Evolutionary conservation across 2,329 filamentous ascomycete species (phyloP), one percentile per base, ranked within the genome.

Genomic region (Aspergillus vadensis): DNA sequence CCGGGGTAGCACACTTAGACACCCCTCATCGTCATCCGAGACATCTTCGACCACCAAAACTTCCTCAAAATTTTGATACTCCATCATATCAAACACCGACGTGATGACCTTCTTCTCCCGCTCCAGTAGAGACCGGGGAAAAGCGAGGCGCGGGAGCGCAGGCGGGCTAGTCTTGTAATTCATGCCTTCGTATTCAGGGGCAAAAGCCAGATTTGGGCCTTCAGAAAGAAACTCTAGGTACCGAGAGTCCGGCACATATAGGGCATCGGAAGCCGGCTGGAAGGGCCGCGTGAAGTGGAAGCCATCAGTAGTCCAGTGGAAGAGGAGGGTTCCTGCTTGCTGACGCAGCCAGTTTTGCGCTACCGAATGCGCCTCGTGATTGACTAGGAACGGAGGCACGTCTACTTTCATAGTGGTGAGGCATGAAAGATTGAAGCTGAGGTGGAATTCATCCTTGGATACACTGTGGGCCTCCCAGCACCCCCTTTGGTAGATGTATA

Each of bases 1-100:
- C 9, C 17, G 2, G n/a, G 39, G 9, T 21, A 43, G 8, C 41
- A 21, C 9, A 76, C 30, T 77, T 71, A 66, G 80, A 80, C 0
- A 10, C 2, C 15, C 43, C 12, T 47, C 21, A 10, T 25, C 43
- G 5, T 23, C 19, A 5, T 14, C 19, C 5, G 39, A n/a, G 12
- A 47, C 10, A 5, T 14, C 44, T 15, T 48, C 44, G 0, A 48
- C 44, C 10, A 48, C 12, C 19, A 27, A 27, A 27, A 48, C 21
- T 21, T 23, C 19, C 7, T 23, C 6, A 15, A 48, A 12, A 6
- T n/a, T 5, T 23, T 6, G 19, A 6, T 43, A 43, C 10, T 21
- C 9, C 7, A 25, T 1, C 21, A 15, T 25, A 7, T 27, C 21
- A 1, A 23, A 48, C 5, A 27, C 14, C 14, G 14, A 21, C 0